These are phyloP conservation scores for Tubosaeta brunneosetosa DNA, from an alignment of 768 basidiomycete species.

Conservation along the genomic window DNA sequence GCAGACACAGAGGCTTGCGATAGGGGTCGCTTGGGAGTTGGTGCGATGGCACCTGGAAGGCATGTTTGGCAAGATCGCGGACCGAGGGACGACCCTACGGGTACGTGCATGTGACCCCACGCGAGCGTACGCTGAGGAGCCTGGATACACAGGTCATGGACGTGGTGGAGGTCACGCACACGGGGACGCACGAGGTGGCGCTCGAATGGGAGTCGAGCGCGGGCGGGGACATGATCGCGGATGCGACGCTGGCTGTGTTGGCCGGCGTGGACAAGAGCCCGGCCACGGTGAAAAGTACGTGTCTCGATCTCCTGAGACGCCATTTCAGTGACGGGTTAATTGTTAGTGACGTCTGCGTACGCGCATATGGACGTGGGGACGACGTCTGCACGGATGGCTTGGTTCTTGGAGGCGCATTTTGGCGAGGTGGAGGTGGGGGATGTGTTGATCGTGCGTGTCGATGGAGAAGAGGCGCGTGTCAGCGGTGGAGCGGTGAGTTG, in stretches of 20 bases:
- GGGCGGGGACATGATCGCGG: constrained; percentile 96
- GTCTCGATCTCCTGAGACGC: background rate
- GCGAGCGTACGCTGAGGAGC: background rate
- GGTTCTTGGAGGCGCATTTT: constrained; percentile 93
- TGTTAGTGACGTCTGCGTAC: constrained; percentile 55
- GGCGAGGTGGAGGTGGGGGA: constrained; percentile 73
- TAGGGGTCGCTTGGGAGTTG: constrained; percentile 85
- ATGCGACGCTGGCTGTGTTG: constrained; percentile 84
- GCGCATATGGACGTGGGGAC: constrained; percentile 54
- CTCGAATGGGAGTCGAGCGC: constrained; percentile 92
- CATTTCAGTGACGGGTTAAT: background rate
- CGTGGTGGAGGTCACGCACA: constrained; percentile 76
- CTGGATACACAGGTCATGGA: constrained; percentile 71
- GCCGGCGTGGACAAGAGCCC: constrained; percentile 88
- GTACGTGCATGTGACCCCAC: constrained; percentile 37
- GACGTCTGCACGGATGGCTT: constrained; percentile 43
- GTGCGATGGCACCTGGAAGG: constrained; percentile 96
- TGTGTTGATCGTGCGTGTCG: constrained; percentile 67
- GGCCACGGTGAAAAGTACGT: constrained; percentile 88
- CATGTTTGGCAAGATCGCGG: constrained; percentile 81
- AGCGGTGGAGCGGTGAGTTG: constrained; percentile 64
- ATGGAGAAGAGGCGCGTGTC: constrained; percentile 75
- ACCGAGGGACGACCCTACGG: constrained; percentile 59
- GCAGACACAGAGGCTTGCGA: constrained; percentile 75
- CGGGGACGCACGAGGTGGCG: constrained; percentile 67